Percentiles rank a stretch among this genome's conserved stretches.
Evolutionary conservation across 2,329 filamentous ascomycete species (phyloP).

Genomic region (Chaetomiaceae sp.): DNA sequence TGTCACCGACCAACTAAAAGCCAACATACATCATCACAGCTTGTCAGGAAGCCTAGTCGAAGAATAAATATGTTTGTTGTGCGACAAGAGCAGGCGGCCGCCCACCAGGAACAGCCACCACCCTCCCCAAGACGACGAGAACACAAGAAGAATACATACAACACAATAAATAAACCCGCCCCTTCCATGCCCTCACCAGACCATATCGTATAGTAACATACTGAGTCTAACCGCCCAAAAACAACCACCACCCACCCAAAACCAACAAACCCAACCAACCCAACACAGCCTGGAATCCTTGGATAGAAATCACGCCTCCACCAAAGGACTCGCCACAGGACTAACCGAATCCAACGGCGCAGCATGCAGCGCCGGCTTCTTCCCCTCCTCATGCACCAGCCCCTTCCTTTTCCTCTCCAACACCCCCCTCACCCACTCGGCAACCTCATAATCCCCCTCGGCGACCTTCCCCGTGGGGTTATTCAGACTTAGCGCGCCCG

Average conservation of each 20-base stretch:
- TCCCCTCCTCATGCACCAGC: constrained; percentile 40
- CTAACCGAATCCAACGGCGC: constrained; percentile 75
- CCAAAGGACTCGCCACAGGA: constrained; percentile 41
- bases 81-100: not conserved
- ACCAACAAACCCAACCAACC: not conserved
- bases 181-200: not conserved
- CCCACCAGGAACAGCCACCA: not conserved
- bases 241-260: not conserved
- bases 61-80: too few species aligned
- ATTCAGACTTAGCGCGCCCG: constrained; percentile 42
- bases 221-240: not conserved
- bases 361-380: constrained; percentile 80
- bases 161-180: not conserved
- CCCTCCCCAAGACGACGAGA: too few species aligned
- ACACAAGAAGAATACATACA: not conserved
- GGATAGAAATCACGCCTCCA: not conserved
- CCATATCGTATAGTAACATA: not conserved
- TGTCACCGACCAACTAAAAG: too few species aligned
- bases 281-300: not conserved
- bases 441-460: constrained; percentile 75
- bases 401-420: constrained; percentile 63
- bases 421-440: constrained; percentile 73
- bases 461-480: constrained; percentile 28
- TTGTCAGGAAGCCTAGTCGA: too few species aligned
- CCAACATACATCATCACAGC: too few species aligned